Percentiles rank a stretch among this genome's conserved stretches.
Evolutionary conservation across 345 rosid species (phyloP).

Genomic region (Euphorbia tirucalli): DNA sequence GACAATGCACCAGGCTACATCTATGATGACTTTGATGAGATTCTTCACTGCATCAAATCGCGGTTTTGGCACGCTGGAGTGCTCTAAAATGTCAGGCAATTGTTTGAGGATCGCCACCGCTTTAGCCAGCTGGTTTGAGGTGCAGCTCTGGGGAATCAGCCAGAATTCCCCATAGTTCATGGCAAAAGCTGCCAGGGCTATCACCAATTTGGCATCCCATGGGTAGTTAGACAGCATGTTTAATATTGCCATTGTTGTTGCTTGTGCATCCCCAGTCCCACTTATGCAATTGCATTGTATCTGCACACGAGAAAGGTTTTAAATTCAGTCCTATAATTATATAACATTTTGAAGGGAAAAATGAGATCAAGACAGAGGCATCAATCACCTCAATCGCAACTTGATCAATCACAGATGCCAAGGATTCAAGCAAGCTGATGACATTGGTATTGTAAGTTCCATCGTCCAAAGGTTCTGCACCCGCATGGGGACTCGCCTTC

Average conservation of each 20-base stretch:
- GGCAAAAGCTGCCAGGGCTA: constrained; percentile 74
- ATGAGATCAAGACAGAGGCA: too few relatives aligned
- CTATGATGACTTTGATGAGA: constrained; percentile 62
- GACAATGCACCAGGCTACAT: constrained; percentile 53
- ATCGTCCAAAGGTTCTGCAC: constrained; percentile 36
- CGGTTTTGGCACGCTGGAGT: constrained; percentile 41
- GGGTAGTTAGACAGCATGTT: constrained; percentile 46
- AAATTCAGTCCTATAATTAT: neutral
- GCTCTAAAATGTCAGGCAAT: constrained; percentile 55
- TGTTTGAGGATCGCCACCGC: constrained; percentile 76
- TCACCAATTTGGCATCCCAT: constrained; percentile 82
- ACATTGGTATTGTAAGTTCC: constrained; percentile 26
- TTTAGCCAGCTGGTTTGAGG: constrained; percentile 71
- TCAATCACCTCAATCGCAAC: constrained; percentile 57
- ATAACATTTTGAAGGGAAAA: neutral
- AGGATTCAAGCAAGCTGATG: constrained; percentile 35
- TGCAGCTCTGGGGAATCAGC: constrained; percentile 64
- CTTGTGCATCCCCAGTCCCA: constrained; percentile 58
- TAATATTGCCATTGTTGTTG: constrained; percentile 53
- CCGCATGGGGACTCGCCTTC: constrained; percentile 20
- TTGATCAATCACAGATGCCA: constrained; percentile 57
- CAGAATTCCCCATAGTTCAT: constrained; percentile 79
- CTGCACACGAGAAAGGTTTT: constrained; percentile 26
- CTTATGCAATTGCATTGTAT: constrained; percentile 55
- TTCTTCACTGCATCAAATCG: constrained; percentile 48